Evolutionary conservation across 2,329 filamentous ascomycete species (phyloP).

Genomic region (Periconia sp.): DNA sequence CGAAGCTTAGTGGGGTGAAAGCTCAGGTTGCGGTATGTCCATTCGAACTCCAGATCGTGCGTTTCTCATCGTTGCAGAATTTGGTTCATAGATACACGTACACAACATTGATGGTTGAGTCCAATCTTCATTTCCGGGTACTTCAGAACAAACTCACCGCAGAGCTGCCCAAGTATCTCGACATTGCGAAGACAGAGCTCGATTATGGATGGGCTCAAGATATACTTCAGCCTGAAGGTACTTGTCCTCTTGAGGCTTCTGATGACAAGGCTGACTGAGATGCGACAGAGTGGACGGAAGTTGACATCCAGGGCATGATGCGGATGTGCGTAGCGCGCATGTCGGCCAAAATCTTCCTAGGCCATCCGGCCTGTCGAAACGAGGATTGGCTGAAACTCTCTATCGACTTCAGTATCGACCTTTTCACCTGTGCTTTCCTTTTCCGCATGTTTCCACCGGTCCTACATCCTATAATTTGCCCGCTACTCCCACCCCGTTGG

Average conservation of each 20-base stretch:
- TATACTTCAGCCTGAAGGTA: constrained; percentile 13
- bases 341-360: constrained; percentile 49
- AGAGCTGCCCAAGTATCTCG: constrained; percentile 16
- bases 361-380: constrained; percentile 43
- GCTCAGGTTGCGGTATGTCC: constrained; percentile 13
- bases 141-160: constrained; percentile 26
- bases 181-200: constrained; percentile 18
- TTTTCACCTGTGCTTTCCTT: constrained; percentile 38
- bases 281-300: constrained; percentile 12
- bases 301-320: constrained; percentile 26
- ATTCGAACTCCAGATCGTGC: not conserved
- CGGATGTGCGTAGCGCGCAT: constrained; percentile 46
- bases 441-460: constrained; percentile 44
- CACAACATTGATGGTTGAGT: constrained; percentile 6
- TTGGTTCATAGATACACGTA: constrained; percentile 5
- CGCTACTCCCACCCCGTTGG: constrained; percentile 5
- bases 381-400: constrained; percentile 46
- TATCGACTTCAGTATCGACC: constrained; percentile 43
- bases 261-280: not conserved
- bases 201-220: constrained; percentile 20
- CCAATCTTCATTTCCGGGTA: constrained; percentile 12
- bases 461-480: constrained; percentile 36
- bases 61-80: constrained; percentile 2
- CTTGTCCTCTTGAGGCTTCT: not conserved
- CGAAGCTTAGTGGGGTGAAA: constrained; percentile 19